These are phyloP conservation scores for Dictyophora rubrovolvata DNA, from an alignment of 768 basidiomycete species.

Conservation along the genomic window DNA sequence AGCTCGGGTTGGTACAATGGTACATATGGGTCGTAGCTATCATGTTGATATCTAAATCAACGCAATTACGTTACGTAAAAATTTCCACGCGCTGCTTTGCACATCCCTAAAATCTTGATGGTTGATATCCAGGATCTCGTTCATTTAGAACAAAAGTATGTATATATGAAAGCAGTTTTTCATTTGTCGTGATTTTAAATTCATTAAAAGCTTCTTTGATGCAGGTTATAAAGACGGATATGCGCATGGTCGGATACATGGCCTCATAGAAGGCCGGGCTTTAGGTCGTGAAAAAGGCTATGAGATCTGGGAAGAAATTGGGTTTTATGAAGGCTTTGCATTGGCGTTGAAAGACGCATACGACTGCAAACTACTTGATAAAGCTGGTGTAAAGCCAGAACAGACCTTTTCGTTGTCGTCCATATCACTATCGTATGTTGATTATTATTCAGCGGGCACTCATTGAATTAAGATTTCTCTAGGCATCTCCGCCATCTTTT, in stretches of 20 bases:
- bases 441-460: not conserved
- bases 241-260: slow-evolving; percentile 81
- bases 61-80: too few relatives aligned
- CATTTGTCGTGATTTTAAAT: not conserved
- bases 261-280: slow-evolving; percentile 82
- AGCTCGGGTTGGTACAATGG: too few relatives aligned
- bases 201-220: slow-evolving; percentile 58
- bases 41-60: too few relatives aligned
- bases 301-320: slow-evolving; percentile 96
- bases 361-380: slow-evolving; percentile 30
- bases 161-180: not conserved
- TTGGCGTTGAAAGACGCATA: slow-evolving; percentile 52
- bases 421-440: not conserved
- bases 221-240: slow-evolving; percentile 68
- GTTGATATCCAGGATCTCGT: slow-evolving; percentile 11
- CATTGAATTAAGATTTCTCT: slow-evolving; percentile 37
- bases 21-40: too few relatives aligned
- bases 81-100: too few relatives aligned
- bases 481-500: slow-evolving; percentile 64
- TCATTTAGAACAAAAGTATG: slow-evolving; percentile 15
- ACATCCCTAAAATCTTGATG: not conserved
- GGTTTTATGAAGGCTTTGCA: slow-evolving; percentile 85
- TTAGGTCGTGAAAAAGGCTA: slow-evolving; percentile 85
- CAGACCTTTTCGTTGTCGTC: not conserved
- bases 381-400: slow-evolving; percentile 31